Conservation (phyloP, 1,139 yeast species). For the Kluyveromyces sp. region DNA sequence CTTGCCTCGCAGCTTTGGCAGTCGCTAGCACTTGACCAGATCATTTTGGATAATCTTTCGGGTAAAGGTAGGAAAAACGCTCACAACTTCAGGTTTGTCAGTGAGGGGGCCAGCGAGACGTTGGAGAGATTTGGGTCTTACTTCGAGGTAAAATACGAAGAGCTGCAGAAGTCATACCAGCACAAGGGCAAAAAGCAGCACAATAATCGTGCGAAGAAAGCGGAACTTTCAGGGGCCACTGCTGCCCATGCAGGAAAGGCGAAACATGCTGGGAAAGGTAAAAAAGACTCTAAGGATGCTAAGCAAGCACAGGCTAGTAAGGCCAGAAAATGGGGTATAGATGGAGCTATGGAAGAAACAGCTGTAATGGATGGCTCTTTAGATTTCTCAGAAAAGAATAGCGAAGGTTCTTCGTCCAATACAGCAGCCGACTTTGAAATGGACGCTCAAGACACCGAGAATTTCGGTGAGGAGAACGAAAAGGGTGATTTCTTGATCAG, state of each 20-base stretch:
- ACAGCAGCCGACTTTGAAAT: conserved; percentile 18
- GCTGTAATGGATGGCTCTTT: conserved; percentile 33
- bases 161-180: conserved; percentile 13
- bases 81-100: conserved; percentile 18
- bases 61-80: conserved; percentile 24
- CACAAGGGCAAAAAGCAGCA: conserved; percentile 8
- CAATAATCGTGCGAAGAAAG: conserved; percentile 11
- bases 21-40: conserved; percentile 25
- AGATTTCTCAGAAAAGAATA: conserved; percentile 40
- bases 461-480: conserved; percentile 42
- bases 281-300: conserved; percentile 12
- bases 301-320: conserved; percentile 15
- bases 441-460: conserved; percentile 35
- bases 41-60: conserved; percentile 25
- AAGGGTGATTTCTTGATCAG: conserved; percentile 31
- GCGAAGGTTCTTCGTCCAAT: conserved; percentile 11
- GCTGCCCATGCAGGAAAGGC: background rate
- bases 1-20: conserved; percentile 27
- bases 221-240: conserved; percentile 5
- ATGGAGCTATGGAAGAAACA: conserved; percentile 42
- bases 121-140: conserved; percentile 30
- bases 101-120: conserved; percentile 27
- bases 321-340: conserved; percentile 39
- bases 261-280: conserved; percentile 7
- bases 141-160: conserved; percentile 27